These are phyloP conservation scores for Tuctoria greenei DNA, from an alignment of 176 grass and related monocot genomes.

Conservation along the genomic window DNA sequence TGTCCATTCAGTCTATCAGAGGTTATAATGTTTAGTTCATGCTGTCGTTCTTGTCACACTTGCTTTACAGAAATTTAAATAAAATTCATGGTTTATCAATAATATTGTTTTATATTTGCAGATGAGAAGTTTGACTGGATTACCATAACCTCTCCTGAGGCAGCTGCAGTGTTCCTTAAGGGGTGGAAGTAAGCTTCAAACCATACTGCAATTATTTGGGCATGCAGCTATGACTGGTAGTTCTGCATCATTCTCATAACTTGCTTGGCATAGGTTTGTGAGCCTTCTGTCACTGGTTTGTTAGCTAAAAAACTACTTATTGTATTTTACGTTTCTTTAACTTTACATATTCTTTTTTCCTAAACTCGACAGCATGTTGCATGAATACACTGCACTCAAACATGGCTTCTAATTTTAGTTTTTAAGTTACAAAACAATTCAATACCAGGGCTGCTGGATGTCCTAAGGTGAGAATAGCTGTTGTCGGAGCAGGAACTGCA, in stretches of 20 bases:
- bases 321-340: background rate
- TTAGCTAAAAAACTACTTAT: conserved; percentile 11
- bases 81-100: background rate
- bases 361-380: background rate
- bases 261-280: conserved; percentile 14
- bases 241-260: conserved; percentile 10
- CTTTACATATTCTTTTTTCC: background rate
- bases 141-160: conserved; percentile 85
- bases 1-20: conserved; percentile 11
- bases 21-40: background rate
- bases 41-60: background rate
- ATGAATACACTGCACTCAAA: background rate
- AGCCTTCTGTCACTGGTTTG: background rate
- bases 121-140: conserved; percentile 88
- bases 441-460: conserved; percentile 70
- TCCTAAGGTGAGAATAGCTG: conserved; percentile 83
- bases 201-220: conserved; percentile 19
- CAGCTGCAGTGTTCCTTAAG: conserved; percentile 82
- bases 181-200: conserved; percentile 90
- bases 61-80: conserved; percentile 2
- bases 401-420: conserved; percentile 5
- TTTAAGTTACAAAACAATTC: background rate
- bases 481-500: conserved; percentile 80
- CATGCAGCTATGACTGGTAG: conserved; percentile 3
- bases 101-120: conserved; percentile 36